Evolutionary conservation across 257 asterid species (phyloP).

Genomic region (Galeopsis tetrahit): DNA sequence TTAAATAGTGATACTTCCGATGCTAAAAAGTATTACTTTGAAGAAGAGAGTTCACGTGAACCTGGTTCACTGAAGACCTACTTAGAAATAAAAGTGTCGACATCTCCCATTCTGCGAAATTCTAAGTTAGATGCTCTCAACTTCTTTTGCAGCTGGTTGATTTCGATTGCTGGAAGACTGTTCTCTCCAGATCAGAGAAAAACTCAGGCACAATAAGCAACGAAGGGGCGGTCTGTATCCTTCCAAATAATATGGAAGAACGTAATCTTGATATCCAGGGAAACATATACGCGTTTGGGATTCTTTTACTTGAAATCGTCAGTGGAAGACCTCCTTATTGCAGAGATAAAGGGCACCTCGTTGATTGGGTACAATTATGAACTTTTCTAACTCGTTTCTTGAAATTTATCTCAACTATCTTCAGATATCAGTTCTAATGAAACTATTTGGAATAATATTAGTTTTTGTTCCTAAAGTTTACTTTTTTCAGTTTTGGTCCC

Average conservation of each 20-base stretch:
- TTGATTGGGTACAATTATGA: slow-evolving; percentile 70
- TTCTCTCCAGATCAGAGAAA: slow-evolving; percentile 51
- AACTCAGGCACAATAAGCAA: slow-evolving; percentile 50
- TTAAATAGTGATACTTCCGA: background rate
- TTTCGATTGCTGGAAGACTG: slow-evolving; percentile 67
- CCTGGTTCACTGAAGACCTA: background rate
- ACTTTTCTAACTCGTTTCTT: background rate
- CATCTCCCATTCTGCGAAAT: background rate
- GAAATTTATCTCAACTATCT: background rate
- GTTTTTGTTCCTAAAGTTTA: too few relatives aligned
- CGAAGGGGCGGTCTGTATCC: slow-evolving; percentile 49
- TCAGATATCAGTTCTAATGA: background rate
- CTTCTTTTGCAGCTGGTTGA: slow-evolving; percentile 53
- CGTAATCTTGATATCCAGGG: slow-evolving; percentile 57
- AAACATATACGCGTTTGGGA: slow-evolving; percentile 69
- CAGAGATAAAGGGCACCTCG: slow-evolving; percentile 71
- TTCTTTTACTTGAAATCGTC: slow-evolving; percentile 73
- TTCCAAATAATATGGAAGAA: slow-evolving; percentile 46
- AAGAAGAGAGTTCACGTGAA: background rate
- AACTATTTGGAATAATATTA: too few relatives aligned
- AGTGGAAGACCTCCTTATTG: slow-evolving; percentile 75
- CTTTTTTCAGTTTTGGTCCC: too few relatives aligned
- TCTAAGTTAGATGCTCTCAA: slow-evolving; percentile 27
- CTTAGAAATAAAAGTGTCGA: background rate
- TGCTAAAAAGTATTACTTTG: background rate